Conservation (phyloP, 768 basidiomycete genomes). For the Psilocybe azurescens region DNA sequence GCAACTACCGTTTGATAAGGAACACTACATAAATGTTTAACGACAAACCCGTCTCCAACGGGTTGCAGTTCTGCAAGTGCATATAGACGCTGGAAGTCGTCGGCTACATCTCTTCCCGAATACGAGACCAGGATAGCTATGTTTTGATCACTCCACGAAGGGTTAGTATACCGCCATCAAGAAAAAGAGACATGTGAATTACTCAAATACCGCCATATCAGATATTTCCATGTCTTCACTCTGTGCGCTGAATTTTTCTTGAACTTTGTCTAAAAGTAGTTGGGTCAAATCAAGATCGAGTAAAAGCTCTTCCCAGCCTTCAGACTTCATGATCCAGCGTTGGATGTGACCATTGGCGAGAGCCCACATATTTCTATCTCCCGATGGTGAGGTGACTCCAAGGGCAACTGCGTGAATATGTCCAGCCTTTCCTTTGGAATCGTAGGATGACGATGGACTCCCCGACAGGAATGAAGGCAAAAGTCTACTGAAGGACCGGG, state of each 20-base stretch:
- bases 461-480: constrained; percentile 49
- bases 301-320: constrained; percentile 73
- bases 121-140: constrained; percentile 73
- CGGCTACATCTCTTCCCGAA: constrained; percentile 55
- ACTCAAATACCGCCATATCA: constrained; percentile 58
- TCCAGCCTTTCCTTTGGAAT: constrained; percentile 50
- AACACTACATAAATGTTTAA: constrained; percentile 58
- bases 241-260: constrained; percentile 44
- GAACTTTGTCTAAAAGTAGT: constrained; percentile 52
- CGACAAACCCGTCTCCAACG: constrained; percentile 44
- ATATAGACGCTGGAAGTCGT: constrained; percentile 65
- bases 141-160: constrained; percentile 46
- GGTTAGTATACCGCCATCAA: constrained; percentile 6
- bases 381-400: constrained; percentile 43
- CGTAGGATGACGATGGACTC: constrained; percentile 41
- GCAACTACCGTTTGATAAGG: constrained; percentile 74
- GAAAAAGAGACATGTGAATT: constrained; percentile 3
- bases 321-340: constrained; percentile 69
- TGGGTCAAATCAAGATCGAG: constrained; percentile 61
- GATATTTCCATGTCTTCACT: constrained; percentile 75
- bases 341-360: constrained; percentile 72
- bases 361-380: constrained; percentile 67
- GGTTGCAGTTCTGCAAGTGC: constrained; percentile 59
- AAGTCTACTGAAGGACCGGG: constrained; percentile 45
- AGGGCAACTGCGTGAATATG: constrained; percentile 71